Evolutionary conservation across 108 stramenopile genomes (phyloP).

Genomic region (Cyclotella atomus): DNA sequence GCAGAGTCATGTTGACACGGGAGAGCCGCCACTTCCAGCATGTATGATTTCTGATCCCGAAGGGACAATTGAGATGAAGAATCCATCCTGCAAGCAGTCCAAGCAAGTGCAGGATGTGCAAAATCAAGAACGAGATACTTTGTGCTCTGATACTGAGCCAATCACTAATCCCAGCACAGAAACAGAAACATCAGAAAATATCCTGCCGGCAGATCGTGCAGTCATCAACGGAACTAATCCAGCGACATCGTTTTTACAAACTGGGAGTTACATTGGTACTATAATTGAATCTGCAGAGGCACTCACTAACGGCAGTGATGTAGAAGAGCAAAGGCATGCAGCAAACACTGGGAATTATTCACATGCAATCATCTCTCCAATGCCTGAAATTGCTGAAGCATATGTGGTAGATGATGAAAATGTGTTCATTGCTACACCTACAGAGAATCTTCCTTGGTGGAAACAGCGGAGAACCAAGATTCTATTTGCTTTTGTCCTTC

Average conservation of each 20-base stretch:
- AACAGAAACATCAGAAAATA: not conserved
- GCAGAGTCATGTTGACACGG: not conserved
- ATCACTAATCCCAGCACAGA: not conserved
- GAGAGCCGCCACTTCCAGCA: not conserved
- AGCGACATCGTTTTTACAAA: not conserved
- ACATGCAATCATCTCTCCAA: not conserved
- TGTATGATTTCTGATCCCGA: constrained; percentile 7
- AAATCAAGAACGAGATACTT: not conserved
- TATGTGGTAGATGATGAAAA: constrained; percentile 5
- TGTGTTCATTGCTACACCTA: not conserved
- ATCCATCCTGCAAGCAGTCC: not conserved
- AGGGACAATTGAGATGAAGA: not conserved
- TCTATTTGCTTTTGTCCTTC: constrained; percentile 3
- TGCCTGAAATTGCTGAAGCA: constrained; percentile 7
- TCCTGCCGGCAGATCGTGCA: not conserved
- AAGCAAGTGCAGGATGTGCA: not conserved
- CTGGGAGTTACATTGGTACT: not conserved
- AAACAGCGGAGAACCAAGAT: not conserved
- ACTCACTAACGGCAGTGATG: not conserved
- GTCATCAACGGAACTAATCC: not conserved
- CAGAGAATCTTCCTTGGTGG: not conserved
- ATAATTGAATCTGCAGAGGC: not conserved
- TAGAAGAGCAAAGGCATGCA: not conserved
- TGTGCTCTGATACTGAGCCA: not conserved
- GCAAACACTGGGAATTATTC: constrained; percentile 1